Evolutionary conservation across 768 basidiomycete species (phyloP).

Genomic region (Suillus brevipes): DNA sequence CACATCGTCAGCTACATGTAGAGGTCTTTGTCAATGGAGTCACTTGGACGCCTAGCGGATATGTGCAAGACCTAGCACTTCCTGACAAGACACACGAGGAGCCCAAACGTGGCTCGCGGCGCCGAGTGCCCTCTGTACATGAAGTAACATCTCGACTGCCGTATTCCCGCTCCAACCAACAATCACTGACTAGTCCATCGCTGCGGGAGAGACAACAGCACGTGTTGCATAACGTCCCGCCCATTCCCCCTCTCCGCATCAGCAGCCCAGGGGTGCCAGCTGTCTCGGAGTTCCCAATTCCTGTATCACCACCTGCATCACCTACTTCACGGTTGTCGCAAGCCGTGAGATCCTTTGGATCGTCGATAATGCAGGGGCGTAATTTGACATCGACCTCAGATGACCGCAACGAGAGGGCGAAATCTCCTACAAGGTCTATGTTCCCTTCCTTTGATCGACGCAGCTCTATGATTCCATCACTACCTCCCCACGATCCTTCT

Average conservation of each 20-base stretch:
- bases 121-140: background rate
- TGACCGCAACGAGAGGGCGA: conserved; percentile 15
- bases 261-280: conserved; percentile 19
- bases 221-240: conserved; percentile 6
- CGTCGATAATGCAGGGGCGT: conserved; percentile 25
- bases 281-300: conserved; percentile 22
- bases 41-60: conserved; percentile 33
- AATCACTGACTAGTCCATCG: conserved; percentile 9
- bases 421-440: conserved; percentile 13
- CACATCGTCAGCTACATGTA: conserved; percentile 36
- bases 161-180: conserved; percentile 16
- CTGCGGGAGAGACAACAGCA: background rate
- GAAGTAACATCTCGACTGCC: conserved; percentile 3
- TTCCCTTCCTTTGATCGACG: conserved; percentile 18
- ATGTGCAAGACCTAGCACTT: conserved; percentile 17
- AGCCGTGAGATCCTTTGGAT: conserved; percentile 20
- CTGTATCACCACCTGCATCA: conserved; percentile 14
- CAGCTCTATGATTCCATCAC: conserved; percentile 6
- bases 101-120: conserved; percentile 5
- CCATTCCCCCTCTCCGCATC: conserved; percentile 20
- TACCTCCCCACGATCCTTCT: conserved; percentile 4
- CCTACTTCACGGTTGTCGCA: conserved; percentile 23
- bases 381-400: conserved; percentile 10
- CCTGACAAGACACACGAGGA: conserved; percentile 3
- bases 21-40: conserved; percentile 32